These are phyloP conservation scores for Eucalyptus grandis DNA, from an alignment of 345 rosid species.

Conservation along the genomic window DNA sequence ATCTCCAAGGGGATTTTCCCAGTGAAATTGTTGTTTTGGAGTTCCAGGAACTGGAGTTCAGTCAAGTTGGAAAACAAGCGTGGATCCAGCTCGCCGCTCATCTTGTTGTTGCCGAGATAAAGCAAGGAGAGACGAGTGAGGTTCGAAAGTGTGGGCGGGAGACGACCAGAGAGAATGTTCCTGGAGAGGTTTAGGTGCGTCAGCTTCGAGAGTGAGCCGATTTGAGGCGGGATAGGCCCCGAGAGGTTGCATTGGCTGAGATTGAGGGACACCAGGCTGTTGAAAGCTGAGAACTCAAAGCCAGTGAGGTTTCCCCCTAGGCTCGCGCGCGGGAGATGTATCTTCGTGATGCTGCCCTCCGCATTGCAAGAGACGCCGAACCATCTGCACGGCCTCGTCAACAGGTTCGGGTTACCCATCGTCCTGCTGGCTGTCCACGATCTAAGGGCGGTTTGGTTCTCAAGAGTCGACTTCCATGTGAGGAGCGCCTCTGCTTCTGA, in stretches of 20 bases:
- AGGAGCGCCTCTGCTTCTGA: background rate
- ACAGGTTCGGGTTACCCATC: background rate
- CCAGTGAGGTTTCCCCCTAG: background rate
- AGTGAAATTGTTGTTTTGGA: background rate
- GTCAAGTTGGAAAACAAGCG: background rate
- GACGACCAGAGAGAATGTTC: background rate
- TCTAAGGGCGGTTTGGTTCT: background rate
- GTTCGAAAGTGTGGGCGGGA: background rate
- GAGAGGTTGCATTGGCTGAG: background rate
- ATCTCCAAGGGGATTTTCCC: background rate
- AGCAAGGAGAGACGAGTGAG: background rate
- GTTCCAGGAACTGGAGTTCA: background rate
- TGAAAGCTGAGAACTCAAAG: background rate
- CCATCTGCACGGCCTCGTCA: background rate
- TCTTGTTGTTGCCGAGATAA: rapidly evolving
- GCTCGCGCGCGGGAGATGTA: background rate
- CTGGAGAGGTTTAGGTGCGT: background rate
- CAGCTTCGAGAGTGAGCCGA: background rate
- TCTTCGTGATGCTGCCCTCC: background rate
- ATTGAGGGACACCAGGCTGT: background rate
- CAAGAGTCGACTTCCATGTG: background rate
- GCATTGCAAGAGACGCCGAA: background rate
- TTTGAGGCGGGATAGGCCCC: background rate
- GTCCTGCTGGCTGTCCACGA: background rate
- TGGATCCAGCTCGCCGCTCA: background rate